Percentiles rank a stretch among this genome's conserved stretches.
phyloP scores from a whole-genome alignment of 2,329 filamentous ascomycete genomes.

The Drechslerella dactyloides region DNA sequence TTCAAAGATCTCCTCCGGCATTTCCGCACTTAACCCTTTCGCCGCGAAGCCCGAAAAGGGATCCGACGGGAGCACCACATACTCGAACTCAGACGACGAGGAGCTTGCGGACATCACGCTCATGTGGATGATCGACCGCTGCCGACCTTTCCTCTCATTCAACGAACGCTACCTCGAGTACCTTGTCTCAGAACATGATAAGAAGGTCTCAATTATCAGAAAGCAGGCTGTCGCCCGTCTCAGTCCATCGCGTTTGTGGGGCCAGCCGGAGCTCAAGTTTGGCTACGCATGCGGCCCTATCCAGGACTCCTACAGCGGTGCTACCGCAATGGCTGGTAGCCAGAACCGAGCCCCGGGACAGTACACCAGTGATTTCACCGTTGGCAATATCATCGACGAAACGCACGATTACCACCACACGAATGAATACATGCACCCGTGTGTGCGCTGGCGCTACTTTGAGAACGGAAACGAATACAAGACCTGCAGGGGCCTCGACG shows the following conservation, averaged over 20 bases:
- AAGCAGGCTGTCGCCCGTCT: constrained; percentile 27
- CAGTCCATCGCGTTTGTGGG: constrained; percentile 19
- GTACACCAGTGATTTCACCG: constrained; percentile 38
- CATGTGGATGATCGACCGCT: constrained; percentile 59
- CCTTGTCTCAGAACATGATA: constrained; percentile 27
- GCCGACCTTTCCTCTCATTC: constrained; percentile 53
- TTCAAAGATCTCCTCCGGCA: constrained; percentile 24
- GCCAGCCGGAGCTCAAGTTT: constrained; percentile 40
- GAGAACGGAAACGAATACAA: constrained; percentile 47
- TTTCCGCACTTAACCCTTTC: constrained; percentile 36
- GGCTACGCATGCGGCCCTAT: constrained; percentile 43
- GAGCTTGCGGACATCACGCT: constrained; percentile 58
- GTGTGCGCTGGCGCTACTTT: constrained; percentile 46
- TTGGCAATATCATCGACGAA: constrained; percentile 41
- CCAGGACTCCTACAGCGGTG: constrained; percentile 31
- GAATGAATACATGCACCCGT: constrained; percentile 46
- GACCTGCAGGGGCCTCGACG: constrained; percentile 30
- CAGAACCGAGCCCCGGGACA: constrained; percentile 41
- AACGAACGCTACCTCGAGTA: constrained; percentile 52
- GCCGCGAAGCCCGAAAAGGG: constrained; percentile 22
- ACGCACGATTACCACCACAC: constrained; percentile 37
- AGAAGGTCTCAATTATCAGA: constrained; percentile 31
- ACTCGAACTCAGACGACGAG: constrained; percentile 41
- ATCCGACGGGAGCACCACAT: constrained; percentile 25
- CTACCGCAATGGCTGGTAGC: constrained; percentile 34